Base-by-base conservation (phyloP, 2,329 filamentous ascomycete species). In the Ascochyta pisi region DNA sequence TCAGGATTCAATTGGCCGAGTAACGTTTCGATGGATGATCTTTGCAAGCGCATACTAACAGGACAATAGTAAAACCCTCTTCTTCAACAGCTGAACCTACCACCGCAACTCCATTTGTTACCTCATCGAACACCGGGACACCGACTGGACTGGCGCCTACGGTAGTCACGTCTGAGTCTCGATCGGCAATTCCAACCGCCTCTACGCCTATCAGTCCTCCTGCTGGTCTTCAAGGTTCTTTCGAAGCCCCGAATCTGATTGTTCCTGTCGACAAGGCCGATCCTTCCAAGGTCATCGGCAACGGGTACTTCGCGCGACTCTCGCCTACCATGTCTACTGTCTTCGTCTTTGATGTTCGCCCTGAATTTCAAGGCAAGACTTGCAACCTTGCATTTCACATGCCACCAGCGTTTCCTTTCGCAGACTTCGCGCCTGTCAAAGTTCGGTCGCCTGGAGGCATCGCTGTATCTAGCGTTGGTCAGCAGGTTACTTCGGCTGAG, bases 381-480 rank as follows among this genome's bases (percentile, higher is more conserved):
- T 83, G 81, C 73, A 79, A 75, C 5, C 65, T 82, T n/a, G 69
- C 78, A 53, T 82, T 83, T 69, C 66, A 79, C 34, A 74, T 82
- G 57, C 81, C 81, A 0, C 54, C 64, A 6, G 57, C 78, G 73
- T n/a, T 57, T 52, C 22, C 64, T 61, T 58, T 56, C 63, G 13
- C 69, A 75, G 38, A 62, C 42, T 23, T 81, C 63, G 66, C 76
- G 49, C 62, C 67, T 3, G 75, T 77, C 15, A 65, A 65, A 10
- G 42, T 67, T 19, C 53, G 38, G 1, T 44, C 62, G 6, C 62
- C 62, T 2, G 81, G 81, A 9, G 73, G 70, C n/a, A 65, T 78
- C 40, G 54, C 23, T 8, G 65, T 75, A 22, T 66, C 65, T 26
- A 61, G 64, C 33, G 63, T 77, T 7, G 48, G 48, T 27, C 48